phyloP scores from a whole-genome alignment of 306 rosid species.

The Urtica urens region DNA sequence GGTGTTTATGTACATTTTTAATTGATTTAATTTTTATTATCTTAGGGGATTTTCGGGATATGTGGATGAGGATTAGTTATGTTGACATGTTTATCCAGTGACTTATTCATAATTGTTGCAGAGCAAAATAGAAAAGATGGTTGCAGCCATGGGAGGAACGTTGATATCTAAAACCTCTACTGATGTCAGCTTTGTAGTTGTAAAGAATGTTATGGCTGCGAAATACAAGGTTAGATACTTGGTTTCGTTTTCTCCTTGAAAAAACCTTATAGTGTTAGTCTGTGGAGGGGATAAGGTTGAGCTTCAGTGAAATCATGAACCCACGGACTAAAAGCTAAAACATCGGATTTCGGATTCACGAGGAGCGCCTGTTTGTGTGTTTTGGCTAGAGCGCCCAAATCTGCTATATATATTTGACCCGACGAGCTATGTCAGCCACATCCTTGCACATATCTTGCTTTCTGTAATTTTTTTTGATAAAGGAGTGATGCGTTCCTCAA shows the following conservation, averaged over 20 bases:
- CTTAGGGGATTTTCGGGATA: too few relatives aligned
- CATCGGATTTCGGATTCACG: too few relatives aligned
- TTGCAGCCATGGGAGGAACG: slow-evolving; percentile 85
- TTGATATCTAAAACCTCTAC: slow-evolving; percentile 44
- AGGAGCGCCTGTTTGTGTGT: too few relatives aligned
- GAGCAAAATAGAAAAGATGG: slow-evolving; percentile 59
- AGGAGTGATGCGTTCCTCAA: not conserved
- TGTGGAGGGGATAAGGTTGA: slow-evolving; percentile 1
- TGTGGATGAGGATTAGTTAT: slow-evolving; percentile 6
- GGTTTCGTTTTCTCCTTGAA: slow-evolving; percentile 8
- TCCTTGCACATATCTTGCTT: too few relatives aligned
- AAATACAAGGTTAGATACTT: slow-evolving; percentile 65
- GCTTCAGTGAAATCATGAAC: too few relatives aligned
- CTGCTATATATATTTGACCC: too few relatives aligned
- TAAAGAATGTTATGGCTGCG: slow-evolving; percentile 78
- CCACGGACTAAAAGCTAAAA: too few relatives aligned
- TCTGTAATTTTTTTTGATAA: too few relatives aligned
- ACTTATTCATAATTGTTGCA: slow-evolving; percentile 19
- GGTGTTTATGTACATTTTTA: too few relatives aligned
- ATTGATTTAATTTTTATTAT: too few relatives aligned
- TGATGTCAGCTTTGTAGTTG: slow-evolving; percentile 75
- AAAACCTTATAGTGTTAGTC: not conserved
- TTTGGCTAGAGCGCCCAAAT: too few relatives aligned
- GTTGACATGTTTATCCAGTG: slow-evolving; percentile 5
- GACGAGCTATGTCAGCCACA: too few relatives aligned